phyloP scores from a whole-genome alignment of 2,329 filamentous ascomycete genomes.

The Arthrobotrys sinensis region DNA sequence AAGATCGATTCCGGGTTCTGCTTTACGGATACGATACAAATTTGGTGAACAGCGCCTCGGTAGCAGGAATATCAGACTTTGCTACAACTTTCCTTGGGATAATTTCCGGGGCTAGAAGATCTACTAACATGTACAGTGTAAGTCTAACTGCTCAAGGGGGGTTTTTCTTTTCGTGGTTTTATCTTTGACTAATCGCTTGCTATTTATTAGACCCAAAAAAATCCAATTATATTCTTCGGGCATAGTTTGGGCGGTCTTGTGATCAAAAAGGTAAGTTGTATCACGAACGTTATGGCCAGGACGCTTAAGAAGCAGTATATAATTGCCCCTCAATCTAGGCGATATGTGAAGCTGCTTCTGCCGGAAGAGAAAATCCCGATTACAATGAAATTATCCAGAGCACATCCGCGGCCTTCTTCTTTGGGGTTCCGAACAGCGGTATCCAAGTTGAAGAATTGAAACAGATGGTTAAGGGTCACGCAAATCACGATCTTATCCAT shows the following conservation, averaged over 20 bases:
- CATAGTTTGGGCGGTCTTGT: slow-evolving; percentile 19
- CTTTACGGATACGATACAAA: slow-evolving; percentile 13
- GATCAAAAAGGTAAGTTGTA: slow-evolving; percentile 9
- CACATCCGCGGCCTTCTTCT: background rate
- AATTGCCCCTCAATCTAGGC: too few relatives aligned
- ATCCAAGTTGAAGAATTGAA: slow-evolving; percentile 6
- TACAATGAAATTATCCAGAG: background rate
- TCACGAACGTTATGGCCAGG: too few relatives aligned
- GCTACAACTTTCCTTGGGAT: background rate
- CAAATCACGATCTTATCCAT: background rate
- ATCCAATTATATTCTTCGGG: slow-evolving; percentile 16
- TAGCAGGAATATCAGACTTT: background rate
- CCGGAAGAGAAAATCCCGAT: background rate
- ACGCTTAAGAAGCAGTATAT: background rate
- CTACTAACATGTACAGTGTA: too few relatives aligned
- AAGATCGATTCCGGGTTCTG: background rate
- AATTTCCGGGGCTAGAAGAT: background rate
- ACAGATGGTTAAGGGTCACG: background rate
- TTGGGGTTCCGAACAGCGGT: background rate
- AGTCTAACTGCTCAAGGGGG: too few relatives aligned
- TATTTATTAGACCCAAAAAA: background rate
- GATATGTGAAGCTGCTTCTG: background rate
- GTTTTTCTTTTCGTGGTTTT: too few relatives aligned
- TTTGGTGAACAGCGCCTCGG: background rate
- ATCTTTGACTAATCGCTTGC: too few relatives aligned